Base-by-base conservation (phyloP, 179 eudicot species). In the Amaranthus tricolor region DNA sequence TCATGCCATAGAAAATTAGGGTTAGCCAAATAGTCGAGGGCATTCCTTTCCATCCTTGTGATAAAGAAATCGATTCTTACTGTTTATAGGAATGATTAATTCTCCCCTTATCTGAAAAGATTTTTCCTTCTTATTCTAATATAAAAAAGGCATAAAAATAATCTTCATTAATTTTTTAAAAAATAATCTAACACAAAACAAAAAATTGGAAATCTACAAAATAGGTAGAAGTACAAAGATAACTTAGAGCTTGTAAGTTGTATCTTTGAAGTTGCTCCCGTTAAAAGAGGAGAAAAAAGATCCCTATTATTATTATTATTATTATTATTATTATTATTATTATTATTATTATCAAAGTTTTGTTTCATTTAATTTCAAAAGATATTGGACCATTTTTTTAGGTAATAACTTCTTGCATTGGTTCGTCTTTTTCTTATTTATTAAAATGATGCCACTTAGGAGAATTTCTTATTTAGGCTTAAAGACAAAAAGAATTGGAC, bases 301-400 rank as follows among this genome's bases (percentile, higher is more conserved):
- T n/a, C 19, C 21, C 48, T 7, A 12, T 14, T 11, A 66, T 8
- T 7, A 12, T 14, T 11, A 66, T 8, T 7, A 12, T 14, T 11
- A 66, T 8, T 7, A 12, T 14, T 11, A 66, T 8, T 7, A 12
- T 14, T 11, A 66, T 8, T 7, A 12, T 14, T 11, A 66, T 8
- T 7, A 12, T 14, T 11, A 66, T 8, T 7, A 12, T 14, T 11
- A 66, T 8, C 17, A 66, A 49, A 54, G 55, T 11, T 40, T 66
- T 66, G 50, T 8, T 43, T 40, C 40, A 31, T 31, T 31, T 31
- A 2, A 31, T 31, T 31, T 31, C 40, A 3, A 31, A 31, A 44
- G 14, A 43, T 49, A 55, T 49, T 66, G 70, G 70, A 66, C 70
- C 70, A 66, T 45, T 45, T 43, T 47, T 47, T n/a, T n/a, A 12